Conservation (phyloP, 1,284 basidiomycete species). For the Malassezia slooffiae region DNA sequence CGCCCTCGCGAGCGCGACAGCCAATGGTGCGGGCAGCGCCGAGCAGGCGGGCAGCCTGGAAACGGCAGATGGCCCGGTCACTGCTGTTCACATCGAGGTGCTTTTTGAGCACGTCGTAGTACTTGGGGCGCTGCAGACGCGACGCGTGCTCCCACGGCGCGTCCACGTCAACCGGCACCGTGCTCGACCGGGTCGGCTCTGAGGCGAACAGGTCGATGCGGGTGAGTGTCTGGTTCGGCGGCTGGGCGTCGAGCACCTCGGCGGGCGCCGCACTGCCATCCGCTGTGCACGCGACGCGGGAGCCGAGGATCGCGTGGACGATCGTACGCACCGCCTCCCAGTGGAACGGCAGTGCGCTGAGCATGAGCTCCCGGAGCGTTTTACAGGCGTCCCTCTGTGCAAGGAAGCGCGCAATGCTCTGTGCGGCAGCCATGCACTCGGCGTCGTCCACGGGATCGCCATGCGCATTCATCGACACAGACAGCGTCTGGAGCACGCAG, state of each 20-base stretch:
- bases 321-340: conserved; percentile 14
- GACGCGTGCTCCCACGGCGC: conserved; percentile 1
- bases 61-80: background rate
- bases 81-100: conserved; percentile 7
- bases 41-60: background rate
- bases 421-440: background rate
- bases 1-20: conserved; percentile 3
- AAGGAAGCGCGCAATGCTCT: conserved; percentile 12
- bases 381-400: conserved; percentile 7
- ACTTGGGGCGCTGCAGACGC: conserved; percentile 2
- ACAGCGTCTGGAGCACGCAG: conserved; percentile 3
- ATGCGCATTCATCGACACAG: conserved; percentile 6
- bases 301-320: conserved; percentile 9
- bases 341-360: conserved; percentile 12
- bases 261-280: background rate
- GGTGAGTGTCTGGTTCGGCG: conserved; percentile 7
- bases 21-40: conserved; percentile 7
- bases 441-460: no score
- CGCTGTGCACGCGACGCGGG: conserved; percentile 7
- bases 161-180: background rate
- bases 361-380: conserved; percentile 3
- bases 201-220: conserved; percentile 13
- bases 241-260: background rate
- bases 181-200: background rate
- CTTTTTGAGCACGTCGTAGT: background rate